Conservation (phyloP, 1,284 basidiomycete species). For the Leccinum huronense region DNA sequence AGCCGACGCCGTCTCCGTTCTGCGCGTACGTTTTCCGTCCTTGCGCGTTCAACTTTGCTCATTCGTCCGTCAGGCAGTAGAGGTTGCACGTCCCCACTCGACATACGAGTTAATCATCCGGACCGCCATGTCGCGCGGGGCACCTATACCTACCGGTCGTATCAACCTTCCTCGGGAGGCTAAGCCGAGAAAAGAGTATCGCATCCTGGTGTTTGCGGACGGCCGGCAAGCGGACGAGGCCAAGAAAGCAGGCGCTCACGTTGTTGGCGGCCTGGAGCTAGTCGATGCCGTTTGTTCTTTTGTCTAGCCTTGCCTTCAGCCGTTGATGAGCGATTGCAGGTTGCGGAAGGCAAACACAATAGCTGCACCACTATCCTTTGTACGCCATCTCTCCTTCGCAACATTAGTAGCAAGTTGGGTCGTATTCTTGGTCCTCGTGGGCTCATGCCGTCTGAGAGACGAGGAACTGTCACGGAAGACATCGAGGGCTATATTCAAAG, state of each 20-base stretch:
- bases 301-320: slow-evolving; percentile 6
- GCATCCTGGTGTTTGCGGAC: slow-evolving; percentile 86
- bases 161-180: slow-evolving; percentile 72
- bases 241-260: slow-evolving; percentile 77
- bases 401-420: slow-evolving; percentile 80
- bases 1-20: slow-evolving; percentile 59
- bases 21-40: slow-evolving; percentile 54
- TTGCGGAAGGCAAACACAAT: slow-evolving; percentile 63
- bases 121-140: slow-evolving; percentile 71
- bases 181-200: slow-evolving; percentile 66
- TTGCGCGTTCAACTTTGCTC: slow-evolving; percentile 4
- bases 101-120: slow-evolving; percentile 81
- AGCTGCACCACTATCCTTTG: slow-evolving; percentile 81
- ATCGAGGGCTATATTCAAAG: slow-evolving; percentile 78
- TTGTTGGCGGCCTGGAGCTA: slow-evolving; percentile 84
- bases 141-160: slow-evolving; percentile 79
- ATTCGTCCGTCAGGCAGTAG: slow-evolving; percentile 60
- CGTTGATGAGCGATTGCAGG: slow-evolving; percentile 39
- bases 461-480: slow-evolving; percentile 92
- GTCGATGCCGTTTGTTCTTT: slow-evolving; percentile 65
- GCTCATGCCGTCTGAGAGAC: slow-evolving; percentile 91
- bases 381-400: slow-evolving; percentile 75
- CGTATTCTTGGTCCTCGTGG: slow-evolving; percentile 91
- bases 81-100: slow-evolving; percentile 70
- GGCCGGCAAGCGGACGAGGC: slow-evolving; percentile 76